Evolutionary conservation across 768 basidiomycete species (phyloP), one percentile per base, ranked within the genome.

Genomic region (Lepiota brunneoincarnata): DNA sequence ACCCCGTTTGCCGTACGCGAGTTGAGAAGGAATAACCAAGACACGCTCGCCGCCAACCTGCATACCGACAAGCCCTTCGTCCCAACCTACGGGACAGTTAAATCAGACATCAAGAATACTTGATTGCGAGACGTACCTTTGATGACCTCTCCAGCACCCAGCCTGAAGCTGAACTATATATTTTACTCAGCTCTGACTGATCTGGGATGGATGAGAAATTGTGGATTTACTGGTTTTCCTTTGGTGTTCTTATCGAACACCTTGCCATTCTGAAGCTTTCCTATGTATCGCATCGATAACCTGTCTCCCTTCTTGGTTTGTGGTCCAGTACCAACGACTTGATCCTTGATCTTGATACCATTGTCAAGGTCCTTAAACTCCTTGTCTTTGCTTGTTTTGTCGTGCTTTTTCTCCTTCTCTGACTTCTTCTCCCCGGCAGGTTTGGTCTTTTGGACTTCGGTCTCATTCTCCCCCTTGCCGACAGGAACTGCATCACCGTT

Each of bases 71-170:
- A 98, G 77, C 37, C 95, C 96, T 63, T 91, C 75, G 62, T 98
- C 96, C 94, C 95, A 97, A 42, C 89, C 85, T 88, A 54, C 35
- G 18, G 49, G 42, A 56, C n/a, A 51, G 14, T 37, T 55, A 23
- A 45, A 23, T 36, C 44, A 35, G n/a, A 18, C 9, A 3, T 24
- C 12, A 46, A 4, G 14, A 56, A 46, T 31, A 24, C 23, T n/a
- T 31, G 18, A 20, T 1, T 21, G 48, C 41, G 40, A 28, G 11
- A 56, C 73, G 42, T 54, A 85, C 87, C 90, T 76, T 93, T 92
- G 71, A 98, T 97, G 49, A 98, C 96, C 66, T 96, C 88, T 21
- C 91, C 92, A 55, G 80, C 75, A 35, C 95, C 96, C 20, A 98
- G 78, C 26, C 71, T 78, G 79, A 94, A 94, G 39, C 73, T 70